phyloP scores from a whole-genome alignment of 148 eudicot genomes.

The Polygonum aviculare region DNA sequence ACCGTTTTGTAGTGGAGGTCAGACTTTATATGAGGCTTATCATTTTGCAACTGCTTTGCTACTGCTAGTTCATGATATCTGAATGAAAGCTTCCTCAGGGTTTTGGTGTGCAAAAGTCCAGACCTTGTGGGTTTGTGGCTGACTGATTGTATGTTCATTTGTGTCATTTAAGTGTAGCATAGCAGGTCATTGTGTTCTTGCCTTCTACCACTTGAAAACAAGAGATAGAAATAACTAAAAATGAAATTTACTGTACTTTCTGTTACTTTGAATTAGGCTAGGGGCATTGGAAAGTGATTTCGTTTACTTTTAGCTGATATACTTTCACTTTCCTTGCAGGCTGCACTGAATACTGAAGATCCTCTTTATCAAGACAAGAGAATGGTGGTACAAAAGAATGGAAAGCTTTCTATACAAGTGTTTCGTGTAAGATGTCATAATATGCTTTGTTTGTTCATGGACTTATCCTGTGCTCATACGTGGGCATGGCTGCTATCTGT shows the following conservation, averaged over 20 bases:
- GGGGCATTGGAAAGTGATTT: not conserved
- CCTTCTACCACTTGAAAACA: not conserved
- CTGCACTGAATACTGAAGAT: conserved; percentile 82
- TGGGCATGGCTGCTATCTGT: not conserved
- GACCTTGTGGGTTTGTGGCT: not conserved
- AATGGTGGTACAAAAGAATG: conserved; percentile 93
- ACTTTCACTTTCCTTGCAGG: conserved; percentile 35
- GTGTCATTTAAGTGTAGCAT: not conserved
- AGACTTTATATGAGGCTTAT: conserved; percentile 3
- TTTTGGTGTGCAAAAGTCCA: not conserved
- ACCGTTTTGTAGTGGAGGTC: conserved; percentile 83
- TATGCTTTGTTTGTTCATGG: conserved; percentile 9
- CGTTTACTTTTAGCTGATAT: not conserved
- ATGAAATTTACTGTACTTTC: not conserved
- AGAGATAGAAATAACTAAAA: not conserved
- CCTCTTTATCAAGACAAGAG: conserved; percentile 98
- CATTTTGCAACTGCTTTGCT: not conserved
- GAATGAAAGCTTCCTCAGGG: not conserved
- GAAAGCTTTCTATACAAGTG: conserved; percentile 66
- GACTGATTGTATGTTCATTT: not conserved
- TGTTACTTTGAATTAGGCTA: no score
- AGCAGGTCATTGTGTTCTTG: not conserved
- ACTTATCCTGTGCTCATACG: not conserved
- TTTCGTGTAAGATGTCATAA: conserved; percentile 46
- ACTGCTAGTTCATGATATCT: not conserved